Evolutionary conservation across 148 eudicot genomes (phyloP).

Genomic region (Linanthus parryae): DNA sequence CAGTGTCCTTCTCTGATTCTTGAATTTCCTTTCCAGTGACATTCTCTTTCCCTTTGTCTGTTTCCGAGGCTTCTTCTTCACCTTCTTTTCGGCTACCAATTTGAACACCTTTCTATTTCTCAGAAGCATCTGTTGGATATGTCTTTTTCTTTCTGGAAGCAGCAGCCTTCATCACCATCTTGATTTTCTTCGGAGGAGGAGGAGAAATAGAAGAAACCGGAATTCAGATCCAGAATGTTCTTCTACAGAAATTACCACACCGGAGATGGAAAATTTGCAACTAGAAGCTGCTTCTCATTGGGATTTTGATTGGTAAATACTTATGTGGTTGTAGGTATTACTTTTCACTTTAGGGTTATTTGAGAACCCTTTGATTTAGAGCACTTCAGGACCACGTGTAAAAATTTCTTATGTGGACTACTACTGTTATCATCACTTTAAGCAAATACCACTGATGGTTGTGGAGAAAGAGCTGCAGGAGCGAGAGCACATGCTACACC

Average conservation of each 20-base stretch:
- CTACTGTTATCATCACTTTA: slow-evolving; percentile 55
- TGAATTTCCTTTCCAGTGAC: too few species aligned
- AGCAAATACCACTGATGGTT: slow-evolving; percentile 78
- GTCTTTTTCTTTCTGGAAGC: too few species aligned
- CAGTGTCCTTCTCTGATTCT: too few species aligned
- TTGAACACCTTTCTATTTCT: too few species aligned
- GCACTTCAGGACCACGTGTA: slow-evolving; percentile 54
- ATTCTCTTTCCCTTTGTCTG: too few species aligned
- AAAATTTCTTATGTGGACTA: slow-evolving; percentile 65
- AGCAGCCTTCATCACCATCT: too few species aligned
- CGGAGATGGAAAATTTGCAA: slow-evolving; percentile 53
- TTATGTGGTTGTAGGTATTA: slow-evolving; percentile 76
- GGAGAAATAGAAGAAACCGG: too few species aligned
- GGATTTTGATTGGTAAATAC: slow-evolving; percentile 89
- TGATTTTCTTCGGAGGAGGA: too few species aligned
- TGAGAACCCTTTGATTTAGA: slow-evolving; percentile 85
- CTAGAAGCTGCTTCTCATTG: slow-evolving; percentile 97
- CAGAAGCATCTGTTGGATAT: too few species aligned
- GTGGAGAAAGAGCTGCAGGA: slow-evolving; percentile 53
- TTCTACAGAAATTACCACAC: slow-evolving; percentile 23
- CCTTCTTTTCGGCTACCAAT: too few species aligned
- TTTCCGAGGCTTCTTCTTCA: too few species aligned
- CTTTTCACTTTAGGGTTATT: slow-evolving; percentile 57
- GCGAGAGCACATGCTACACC: slow-evolving; percentile 79
- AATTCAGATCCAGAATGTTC: too few species aligned